Evolutionary conservation across 108 stramenopile species (phyloP).

Genomic region (Discostella pseudostelligera): DNA sequence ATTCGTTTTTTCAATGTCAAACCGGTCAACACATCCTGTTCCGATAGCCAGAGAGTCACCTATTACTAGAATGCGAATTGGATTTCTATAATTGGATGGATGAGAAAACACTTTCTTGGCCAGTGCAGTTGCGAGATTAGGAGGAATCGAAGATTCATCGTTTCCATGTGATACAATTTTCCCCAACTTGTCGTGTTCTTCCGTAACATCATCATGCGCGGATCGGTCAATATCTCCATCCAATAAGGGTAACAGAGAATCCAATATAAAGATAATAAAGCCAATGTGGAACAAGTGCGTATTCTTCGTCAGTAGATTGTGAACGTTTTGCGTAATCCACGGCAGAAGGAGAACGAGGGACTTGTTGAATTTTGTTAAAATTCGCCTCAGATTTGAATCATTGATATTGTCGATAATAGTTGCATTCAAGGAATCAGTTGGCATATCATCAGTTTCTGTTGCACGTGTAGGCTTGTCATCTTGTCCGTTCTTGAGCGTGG

Average conservation of each 20-base stretch:
- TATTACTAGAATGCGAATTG: conserved; percentile 51
- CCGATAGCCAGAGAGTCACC: conserved; percentile 68
- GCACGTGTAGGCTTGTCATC: not conserved
- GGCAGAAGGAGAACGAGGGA: conserved; percentile 56
- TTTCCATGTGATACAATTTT: not conserved
- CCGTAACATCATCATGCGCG: not conserved
- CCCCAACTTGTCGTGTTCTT: not conserved
- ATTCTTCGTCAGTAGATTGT: conserved; percentile 42
- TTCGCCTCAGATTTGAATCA: not conserved
- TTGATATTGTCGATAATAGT: not conserved
- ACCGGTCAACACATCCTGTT: conserved; percentile 51
- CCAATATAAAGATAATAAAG: conserved; percentile 53
- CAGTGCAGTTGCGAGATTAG: too few relatives aligned
- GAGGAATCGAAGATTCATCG: too few relatives aligned
- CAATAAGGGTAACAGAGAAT: conserved; percentile 19
- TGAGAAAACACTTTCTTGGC: conserved; percentile 5
- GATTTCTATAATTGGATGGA: conserved; percentile 17
- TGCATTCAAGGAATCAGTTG: not conserved
- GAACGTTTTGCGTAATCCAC: conserved; percentile 42
- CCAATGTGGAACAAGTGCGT: conserved; percentile 61
- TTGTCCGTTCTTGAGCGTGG: not conserved
- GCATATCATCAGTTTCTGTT: conserved; percentile 2
- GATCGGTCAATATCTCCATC: conserved; percentile 13
- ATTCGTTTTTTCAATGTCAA: conserved; percentile 53
- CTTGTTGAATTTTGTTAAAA: conserved; percentile 51